Base-by-base conservation (phyloP, 164 flowering plant genomes). In the Chimonanthus salicifolius region DNA sequence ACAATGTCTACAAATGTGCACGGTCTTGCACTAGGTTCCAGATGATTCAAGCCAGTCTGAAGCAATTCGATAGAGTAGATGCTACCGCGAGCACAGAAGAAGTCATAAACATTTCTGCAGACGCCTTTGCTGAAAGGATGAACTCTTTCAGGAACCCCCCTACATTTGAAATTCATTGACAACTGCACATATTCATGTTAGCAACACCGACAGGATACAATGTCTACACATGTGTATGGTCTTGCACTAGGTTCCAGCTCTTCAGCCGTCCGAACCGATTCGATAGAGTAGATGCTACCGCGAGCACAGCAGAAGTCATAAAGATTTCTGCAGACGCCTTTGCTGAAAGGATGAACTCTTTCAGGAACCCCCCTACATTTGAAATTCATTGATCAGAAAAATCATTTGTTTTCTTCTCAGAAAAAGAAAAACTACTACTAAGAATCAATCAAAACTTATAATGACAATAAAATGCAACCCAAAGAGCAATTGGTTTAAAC, bases 321-420 rank as follows among this genome's bases (percentile, higher is more conserved):
- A 63, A 92, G 7, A 74, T 95, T 95, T 77, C 85, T 81, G 81
- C 96, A 88, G 16, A 84, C 68, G 60, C 99, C 99, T 82, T 87
- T 82, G 74, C 94, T 92, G 80, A 95, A 95, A 20, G 98, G 98
- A 78, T 89, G 84, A n/a, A 90, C 91, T 79, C 97, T 86, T 67
- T 87, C 96, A 8, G 98, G 97, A 74, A 95, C 78, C 9, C 80
- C 82, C 82, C 99, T 92, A 87, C 82, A 84, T 54, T 54, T 54
- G 60, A n/a, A 54, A 7, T 65, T 58, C 8, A 33, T 33, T 33
- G 33, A 33, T 33, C 33, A 33, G 33, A 33, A 33, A 33, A 33
- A 33, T 33, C 33, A 33, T 33, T 33, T 33, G 33, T 33, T 33
- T 33, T 33, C 33, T 33, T 33, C 33, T 33, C 33, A 33, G 33